A percentile compares a stretch with the other conserved stretches of the same genome.
Conservation (phyloP, 345 rosid genomes). For the Salix viminalis region DNA sequence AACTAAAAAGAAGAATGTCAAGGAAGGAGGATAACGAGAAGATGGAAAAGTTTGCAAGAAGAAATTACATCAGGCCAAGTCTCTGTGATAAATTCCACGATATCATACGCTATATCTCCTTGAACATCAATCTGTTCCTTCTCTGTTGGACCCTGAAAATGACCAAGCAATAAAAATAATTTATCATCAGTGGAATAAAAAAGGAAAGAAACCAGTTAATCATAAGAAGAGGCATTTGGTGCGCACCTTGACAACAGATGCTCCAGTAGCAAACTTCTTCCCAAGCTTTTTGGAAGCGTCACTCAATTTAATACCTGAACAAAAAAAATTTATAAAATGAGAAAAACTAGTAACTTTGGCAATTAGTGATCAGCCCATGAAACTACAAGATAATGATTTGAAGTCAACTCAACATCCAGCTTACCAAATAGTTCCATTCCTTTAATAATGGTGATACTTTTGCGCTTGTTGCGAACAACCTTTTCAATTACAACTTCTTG, state of each 20-base stretch:
- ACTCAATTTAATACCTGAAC: constrained; percentile 79
- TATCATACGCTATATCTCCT: constrained; percentile 87
- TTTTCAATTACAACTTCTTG: constrained; percentile 89
- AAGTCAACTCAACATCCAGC: constrained; percentile 17
- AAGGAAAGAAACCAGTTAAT: not conserved
- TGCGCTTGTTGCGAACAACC: constrained; percentile 88
- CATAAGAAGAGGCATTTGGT: constrained; percentile 7
- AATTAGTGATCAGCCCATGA: not conserved
- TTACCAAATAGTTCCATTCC: constrained; percentile 93
- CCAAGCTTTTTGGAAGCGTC: constrained; percentile 95
- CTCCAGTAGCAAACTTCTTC: constrained; percentile 96
- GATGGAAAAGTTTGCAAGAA: not conserved
- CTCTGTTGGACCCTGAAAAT: constrained; percentile 83
- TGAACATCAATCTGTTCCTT: constrained; percentile 98
- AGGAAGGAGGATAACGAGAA: not conserved
- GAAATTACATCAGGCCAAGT: constrained; percentile 78
- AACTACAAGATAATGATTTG: constrained; percentile 9
- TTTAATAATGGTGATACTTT: constrained; percentile 84
- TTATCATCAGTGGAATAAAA: not conserved
- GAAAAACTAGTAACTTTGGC: not conserved
- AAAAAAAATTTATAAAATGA: not conserved
- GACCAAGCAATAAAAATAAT: constrained; percentile 1
- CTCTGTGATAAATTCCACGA: constrained; percentile 78
- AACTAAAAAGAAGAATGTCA: not conserved
- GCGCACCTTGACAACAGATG: constrained; percentile 90